Evolutionary conservation across 164 flowering plant genomes (phyloP), one percentile per base, ranked within the genome.

Genomic region (Magnolia officinalis): DNA sequence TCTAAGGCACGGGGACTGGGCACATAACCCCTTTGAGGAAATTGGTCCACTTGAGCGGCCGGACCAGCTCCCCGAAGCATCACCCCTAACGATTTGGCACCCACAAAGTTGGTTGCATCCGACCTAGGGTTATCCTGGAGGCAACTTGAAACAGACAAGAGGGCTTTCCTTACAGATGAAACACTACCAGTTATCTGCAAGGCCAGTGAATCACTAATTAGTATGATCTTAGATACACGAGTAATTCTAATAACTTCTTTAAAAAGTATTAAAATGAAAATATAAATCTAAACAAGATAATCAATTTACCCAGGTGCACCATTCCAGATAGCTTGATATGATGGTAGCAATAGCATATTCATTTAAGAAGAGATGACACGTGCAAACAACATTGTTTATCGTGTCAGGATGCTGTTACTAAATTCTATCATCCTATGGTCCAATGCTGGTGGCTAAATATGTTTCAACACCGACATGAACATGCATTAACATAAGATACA

Each of bases 111-210:
- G 37, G 76, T 29, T 31, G 74, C 58, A 64, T 87, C 89, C 20
- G 75, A 79, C 51, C 75, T 75, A 4, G 85, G 82, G 75, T 80
- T 83, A 45, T 86, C 90, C 74, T 83, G 89, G 79, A 88, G 87
- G 76, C 84, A 82, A 69, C 84, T 76, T n/a, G 93, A 81, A 67
- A 88, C 85, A 37, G 84, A 83, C 67, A 85, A 66, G 14, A 90
- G 85, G 2, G 89, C 91, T 78, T 82, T 88, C 83, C 76, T 86
- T 67, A 87, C 93, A 74, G 88, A 84, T 45, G 83, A 73, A 70
- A 84, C 73, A 67, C 55, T 81, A 65, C 93, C 93, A 10, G 80
- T 66, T 51, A 90, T 86, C 93, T 90, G 87, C 74, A 78, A 67
- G 55, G 72, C 55, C 74, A 80, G 64, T 52, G 72, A 50, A n/a